A percentile compares a stretch with the other conserved stretches of the same genome.
These are phyloP conservation scores for Isatis lusitanica DNA, from an alignment of 441 rosid genomes.

Conservation along the genomic window DNA sequence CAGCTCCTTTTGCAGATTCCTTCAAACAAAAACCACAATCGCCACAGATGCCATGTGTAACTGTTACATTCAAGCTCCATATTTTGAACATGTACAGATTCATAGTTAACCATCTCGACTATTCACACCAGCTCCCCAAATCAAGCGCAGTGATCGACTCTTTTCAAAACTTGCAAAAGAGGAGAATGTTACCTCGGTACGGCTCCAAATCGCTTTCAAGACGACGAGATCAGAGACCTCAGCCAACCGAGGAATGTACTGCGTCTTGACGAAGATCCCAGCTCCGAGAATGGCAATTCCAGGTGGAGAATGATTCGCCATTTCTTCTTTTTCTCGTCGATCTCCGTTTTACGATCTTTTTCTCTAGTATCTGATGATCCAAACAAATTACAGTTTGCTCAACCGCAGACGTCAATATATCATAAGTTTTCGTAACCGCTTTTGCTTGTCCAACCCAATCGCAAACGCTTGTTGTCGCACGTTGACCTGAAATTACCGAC, in stretches of 20 bases:
- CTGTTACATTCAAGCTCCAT: no score
- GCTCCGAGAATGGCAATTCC: conserved; percentile 81
- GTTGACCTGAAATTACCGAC: background rate
- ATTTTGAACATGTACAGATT: no score
- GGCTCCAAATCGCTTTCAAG: conserved; percentile 88
- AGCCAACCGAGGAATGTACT: conserved; percentile 81
- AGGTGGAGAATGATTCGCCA: conserved; percentile 48
- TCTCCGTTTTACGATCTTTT: background rate
- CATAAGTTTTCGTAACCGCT: background rate
- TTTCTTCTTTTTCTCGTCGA: conserved; percentile 23
- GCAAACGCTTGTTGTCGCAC: background rate
- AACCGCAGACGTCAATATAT: background rate
- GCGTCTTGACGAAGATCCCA: conserved; percentile 89
- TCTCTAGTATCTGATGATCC: background rate
- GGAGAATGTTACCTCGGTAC: conserved; percentile 57
- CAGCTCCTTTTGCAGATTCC: conserved; percentile 86
- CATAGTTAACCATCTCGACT: no score
- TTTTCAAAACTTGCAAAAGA: background rate
- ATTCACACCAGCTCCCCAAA: background rate
- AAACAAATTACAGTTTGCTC: background rate
- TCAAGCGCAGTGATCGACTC: background rate
- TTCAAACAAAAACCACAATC: conserved; percentile 28
- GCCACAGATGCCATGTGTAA: background rate
- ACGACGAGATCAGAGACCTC: conserved; percentile 79
- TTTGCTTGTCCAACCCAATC: background rate